A percentile compares a stretch with the other conserved stretches of the same genome.
phyloP scores from a whole-genome alignment of 495 filamentous ascomycete genomes.

The Podospora australis region DNA sequence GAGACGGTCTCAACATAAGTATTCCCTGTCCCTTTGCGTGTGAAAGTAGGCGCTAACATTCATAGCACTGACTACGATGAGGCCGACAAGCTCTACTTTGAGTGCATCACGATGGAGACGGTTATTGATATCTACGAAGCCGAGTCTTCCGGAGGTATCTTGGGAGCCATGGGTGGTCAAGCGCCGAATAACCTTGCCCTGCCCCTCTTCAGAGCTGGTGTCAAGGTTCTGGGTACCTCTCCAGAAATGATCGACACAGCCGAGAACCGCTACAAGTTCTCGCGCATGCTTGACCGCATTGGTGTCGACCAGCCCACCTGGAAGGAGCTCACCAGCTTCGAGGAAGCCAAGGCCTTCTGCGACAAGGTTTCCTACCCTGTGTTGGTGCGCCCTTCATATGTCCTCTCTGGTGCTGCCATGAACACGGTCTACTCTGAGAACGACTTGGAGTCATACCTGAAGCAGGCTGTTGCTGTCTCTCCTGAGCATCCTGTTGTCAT shows the following conservation, averaged over 20 bases:
- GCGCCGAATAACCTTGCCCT: slow-evolving; percentile 98
- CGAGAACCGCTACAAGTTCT: slow-evolving; percentile 98
- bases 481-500: slow-evolving; percentile 96
- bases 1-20: too few species aligned
- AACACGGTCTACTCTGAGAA: slow-evolving; percentile 86
- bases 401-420: slow-evolving; percentile 95
- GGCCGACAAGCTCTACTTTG: slow-evolving; percentile 91
- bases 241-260: slow-evolving; percentile 98
- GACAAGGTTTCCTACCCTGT: slow-evolving; percentile 84
- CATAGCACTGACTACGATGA: slow-evolving; percentile 98
- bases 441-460: slow-evolving; percentile 81
- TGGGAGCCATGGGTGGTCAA: slow-evolving; percentile 96
- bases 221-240: slow-evolving; percentile 89
- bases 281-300: slow-evolving; percentile 91
- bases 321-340: slow-evolving; percentile 90
- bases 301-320: slow-evolving; percentile 95
- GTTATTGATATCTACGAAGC: slow-evolving; percentile 93
- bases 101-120: slow-evolving; percentile 94
- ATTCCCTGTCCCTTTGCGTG: too few species aligned
- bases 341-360: slow-evolving; percentile 81
- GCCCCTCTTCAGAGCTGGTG: slow-evolving; percentile 77
- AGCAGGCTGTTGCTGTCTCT: slow-evolving; percentile 85
- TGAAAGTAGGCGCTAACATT: too few species aligned
- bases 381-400: slow-evolving; percentile 88
- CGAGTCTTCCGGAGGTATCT: slow-evolving; percentile 80